Base-by-base conservation (phyloP, 140 eudicot species). In the Stevia rebaudiana region DNA sequence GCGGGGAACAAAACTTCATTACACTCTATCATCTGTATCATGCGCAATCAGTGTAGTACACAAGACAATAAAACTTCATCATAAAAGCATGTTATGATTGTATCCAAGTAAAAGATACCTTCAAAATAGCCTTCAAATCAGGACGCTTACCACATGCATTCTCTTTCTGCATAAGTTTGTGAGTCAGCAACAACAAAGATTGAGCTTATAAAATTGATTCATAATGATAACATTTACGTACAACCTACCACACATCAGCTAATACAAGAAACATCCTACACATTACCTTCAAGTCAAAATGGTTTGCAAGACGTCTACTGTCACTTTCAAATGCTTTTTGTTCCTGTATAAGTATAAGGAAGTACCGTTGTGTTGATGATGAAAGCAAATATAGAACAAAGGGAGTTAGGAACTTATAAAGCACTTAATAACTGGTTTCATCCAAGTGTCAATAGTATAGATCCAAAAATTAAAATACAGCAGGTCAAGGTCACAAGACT, bases 101-200 rank as follows among this genome's bases (percentile, higher is more conserved):
- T 22, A 58, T 12, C 16, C 47, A 28, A 23, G 7, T 6, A 40
- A 44, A 55, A 43, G 37, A 19, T 62, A 74, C 86, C 80, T 70
- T 61, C 2, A 76, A 18, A 22, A 61, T 11, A 17, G 84, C 83
- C 69, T 70, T 82, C 67, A 80, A 56, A 54, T 75, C 84, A 61
- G 81, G 81, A 58, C 84, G 72, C 46, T 19, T 59, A 13, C 18
- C 69, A 54, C 25, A 16, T 7, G 51, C 28, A 60, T 48, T 57
- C 11, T 9, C 53, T 53, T 35, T 61, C 83, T 74, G 68, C 77
- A 62, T 5, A 60, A 53, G 56, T 11, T 49, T 10, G 44, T 30
- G 30, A 71, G 21, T 43, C 25, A 31, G 9, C 24, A 54, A 44
- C 39, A 43, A 31, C 28, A 68, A 7, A 55, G 28, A 33, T n/a